These are phyloP conservation scores for Bipolaris bicolor DNA, from an alignment of 2,329 filamentous ascomycete genomes.

Conservation along the genomic window DNA sequence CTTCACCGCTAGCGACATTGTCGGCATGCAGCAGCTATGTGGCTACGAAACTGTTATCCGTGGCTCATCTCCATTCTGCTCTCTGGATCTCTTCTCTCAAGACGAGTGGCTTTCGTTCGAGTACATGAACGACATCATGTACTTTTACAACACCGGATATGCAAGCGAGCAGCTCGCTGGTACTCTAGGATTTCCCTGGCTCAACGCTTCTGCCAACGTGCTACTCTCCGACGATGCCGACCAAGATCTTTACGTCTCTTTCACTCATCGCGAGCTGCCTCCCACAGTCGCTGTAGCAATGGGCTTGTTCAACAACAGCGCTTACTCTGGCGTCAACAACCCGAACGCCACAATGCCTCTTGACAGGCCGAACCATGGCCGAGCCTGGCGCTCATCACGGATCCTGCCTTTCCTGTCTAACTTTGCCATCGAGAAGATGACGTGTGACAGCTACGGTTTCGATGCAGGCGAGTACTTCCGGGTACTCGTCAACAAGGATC, in stretches of 20 bases:
- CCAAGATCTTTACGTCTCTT: conserved; percentile 71
- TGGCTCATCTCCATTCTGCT: conserved; percentile 67
- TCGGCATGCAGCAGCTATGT: conserved; percentile 70
- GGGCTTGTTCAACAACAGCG: conserved; percentile 73
- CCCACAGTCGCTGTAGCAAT: conserved; percentile 70
- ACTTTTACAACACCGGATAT: conserved; percentile 71
- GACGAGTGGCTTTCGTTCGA: conserved; percentile 72
- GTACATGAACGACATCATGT: conserved; percentile 68
- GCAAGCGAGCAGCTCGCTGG: conserved; percentile 61
- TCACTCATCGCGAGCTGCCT: conserved; percentile 72
- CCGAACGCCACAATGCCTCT: conserved; percentile 70
- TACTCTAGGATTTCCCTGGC: conserved; percentile 68
- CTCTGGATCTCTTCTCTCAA: conserved; percentile 63
- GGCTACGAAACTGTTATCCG: conserved; percentile 70
- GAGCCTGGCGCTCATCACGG: conserved; percentile 68
- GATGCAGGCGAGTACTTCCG: conserved; percentile 58
- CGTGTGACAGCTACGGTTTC: conserved; percentile 66
- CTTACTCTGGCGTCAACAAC: conserved; percentile 58
- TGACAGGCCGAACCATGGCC: conserved; percentile 65
- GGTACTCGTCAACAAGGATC: conserved; percentile 59
- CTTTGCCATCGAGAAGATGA: conserved; percentile 68
- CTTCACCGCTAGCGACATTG: conserved; percentile 67
- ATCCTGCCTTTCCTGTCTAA: conserved; percentile 71
- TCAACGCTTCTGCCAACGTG: conserved; percentile 64
- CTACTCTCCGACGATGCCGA: conserved; percentile 53